Evolutionary conservation across 768 basidiomycete species (phyloP).

Genomic region (Panaeolus cyanescens): DNA sequence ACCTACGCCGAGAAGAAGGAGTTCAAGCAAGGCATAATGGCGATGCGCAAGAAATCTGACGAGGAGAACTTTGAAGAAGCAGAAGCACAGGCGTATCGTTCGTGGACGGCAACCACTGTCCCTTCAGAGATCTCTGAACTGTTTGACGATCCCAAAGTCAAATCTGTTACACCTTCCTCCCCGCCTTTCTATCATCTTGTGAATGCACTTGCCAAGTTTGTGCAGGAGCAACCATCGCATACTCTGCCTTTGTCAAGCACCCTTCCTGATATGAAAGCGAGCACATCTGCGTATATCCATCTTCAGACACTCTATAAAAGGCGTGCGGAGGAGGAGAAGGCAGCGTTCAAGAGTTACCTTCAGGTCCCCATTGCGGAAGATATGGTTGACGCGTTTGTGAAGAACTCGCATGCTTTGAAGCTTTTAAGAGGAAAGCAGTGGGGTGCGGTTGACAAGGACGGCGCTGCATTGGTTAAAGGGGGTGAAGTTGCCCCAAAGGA

Average conservation of each 20-base stretch:
- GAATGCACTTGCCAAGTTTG: constrained; percentile 69
- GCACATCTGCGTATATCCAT: constrained; percentile 78
- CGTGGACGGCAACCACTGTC: constrained; percentile 62
- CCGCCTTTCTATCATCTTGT: constrained; percentile 81
- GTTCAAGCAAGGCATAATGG: constrained; percentile 71
- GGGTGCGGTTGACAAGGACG: constrained; percentile 56
- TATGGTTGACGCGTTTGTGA: constrained; percentile 72
- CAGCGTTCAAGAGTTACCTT: constrained; percentile 51
- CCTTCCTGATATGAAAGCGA: constrained; percentile 96
- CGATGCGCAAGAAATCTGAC: constrained; percentile 72
- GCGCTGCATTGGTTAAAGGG: constrained; percentile 50
- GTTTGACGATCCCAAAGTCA: constrained; percentile 61
- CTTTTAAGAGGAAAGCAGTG: constrained; percentile 65
- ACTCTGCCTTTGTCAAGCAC: constrained; percentile 83
- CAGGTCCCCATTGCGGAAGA: constrained; percentile 47
- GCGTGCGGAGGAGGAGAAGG: constrained; percentile 72
- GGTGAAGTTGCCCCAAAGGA: constrained; percentile 50
- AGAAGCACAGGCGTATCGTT: constrained; percentile 81
- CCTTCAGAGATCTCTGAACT: constrained; percentile 68
- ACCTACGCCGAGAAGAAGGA: constrained; percentile 67
- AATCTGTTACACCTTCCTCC: constrained; percentile 40
- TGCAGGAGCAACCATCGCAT: constrained; percentile 48
- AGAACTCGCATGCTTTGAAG: constrained; percentile 76
- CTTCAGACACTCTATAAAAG: constrained; percentile 86
- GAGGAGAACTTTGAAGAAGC: constrained; percentile 99